Evolutionary conservation across 768 basidiomycete genomes (phyloP).

Genomic region (Gautieria morchelliformis): DNA sequence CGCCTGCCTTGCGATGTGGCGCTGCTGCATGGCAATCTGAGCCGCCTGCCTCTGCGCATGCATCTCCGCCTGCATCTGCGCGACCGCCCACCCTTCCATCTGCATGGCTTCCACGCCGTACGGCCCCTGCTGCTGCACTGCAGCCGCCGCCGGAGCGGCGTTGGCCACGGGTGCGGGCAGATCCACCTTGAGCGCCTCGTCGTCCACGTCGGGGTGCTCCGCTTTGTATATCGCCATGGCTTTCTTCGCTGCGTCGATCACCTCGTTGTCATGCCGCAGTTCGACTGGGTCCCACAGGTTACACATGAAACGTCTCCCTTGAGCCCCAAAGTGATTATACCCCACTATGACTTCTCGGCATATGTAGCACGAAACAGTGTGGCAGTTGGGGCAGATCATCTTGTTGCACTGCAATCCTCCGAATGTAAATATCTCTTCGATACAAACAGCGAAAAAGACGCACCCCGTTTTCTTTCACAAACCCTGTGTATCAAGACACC

Average conservation of each 20-base stretch:
- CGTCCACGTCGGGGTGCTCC: slow-evolving; percentile 53
- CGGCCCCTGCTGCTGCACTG: not conserved
- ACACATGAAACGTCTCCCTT: slow-evolving; percentile 36
- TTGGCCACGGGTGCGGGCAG: slow-evolving; percentile 27
- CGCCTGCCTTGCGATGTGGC: too few species aligned
- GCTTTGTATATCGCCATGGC: slow-evolving; percentile 55
- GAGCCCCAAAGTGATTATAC: slow-evolving; percentile 80
- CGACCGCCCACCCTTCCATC: too few species aligned
- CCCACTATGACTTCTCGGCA: slow-evolving; percentile 66
- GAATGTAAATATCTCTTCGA: not conserved
- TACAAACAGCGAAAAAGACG: slow-evolving; percentile 15
- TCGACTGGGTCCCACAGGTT: slow-evolving; percentile 61
- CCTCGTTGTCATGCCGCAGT: slow-evolving; percentile 57
- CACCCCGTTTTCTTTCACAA: slow-evolving; percentile 74
- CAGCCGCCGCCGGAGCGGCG: too few species aligned
- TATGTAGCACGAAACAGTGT: slow-evolving; percentile 71
- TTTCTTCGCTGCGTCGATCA: slow-evolving; percentile 54
- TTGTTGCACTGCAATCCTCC: slow-evolving; percentile 67
- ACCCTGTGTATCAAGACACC: slow-evolving; percentile 36
- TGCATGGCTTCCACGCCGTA: not conserved
- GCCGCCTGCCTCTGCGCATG: too few species aligned
- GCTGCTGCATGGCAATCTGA: too few species aligned
- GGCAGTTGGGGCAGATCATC: slow-evolving; percentile 72
- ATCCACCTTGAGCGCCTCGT: slow-evolving; percentile 55
- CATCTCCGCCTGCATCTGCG: too few species aligned